phyloP scores from a whole-genome alignment of 768 basidiomycete species.

The Lentinula guzmanii region DNA sequence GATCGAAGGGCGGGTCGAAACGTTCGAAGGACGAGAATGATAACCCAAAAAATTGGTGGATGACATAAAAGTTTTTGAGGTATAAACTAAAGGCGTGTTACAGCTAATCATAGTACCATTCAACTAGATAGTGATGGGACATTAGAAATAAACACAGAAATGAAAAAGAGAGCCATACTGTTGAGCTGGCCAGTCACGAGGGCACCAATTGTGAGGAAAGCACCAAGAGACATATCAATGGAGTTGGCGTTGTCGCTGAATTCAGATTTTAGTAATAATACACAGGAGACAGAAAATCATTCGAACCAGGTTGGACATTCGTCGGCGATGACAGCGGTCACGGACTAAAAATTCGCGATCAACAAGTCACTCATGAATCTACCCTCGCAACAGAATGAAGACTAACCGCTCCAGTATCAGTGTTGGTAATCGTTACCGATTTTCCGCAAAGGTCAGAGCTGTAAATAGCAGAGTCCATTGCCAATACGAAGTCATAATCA shows the following conservation, averaged over 20 bases:
- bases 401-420: slow-evolving; percentile 42
- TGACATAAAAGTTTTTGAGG: background rate
- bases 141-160: background rate
- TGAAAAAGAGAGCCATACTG: background rate
- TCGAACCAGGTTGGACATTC: slow-evolving; percentile 72
- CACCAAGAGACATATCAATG: slow-evolving; percentile 46
- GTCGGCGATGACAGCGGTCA: slow-evolving; percentile 67
- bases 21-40: too few relatives aligned
- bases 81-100: background rate
- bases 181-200: background rate
- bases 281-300: background rate
- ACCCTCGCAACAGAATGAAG: too few relatives aligned
- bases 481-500: slow-evolving; percentile 59
- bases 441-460: slow-evolving; percentile 60
- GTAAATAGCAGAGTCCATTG: slow-evolving; percentile 54
- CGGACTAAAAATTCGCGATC: slow-evolving; percentile 20
- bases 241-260: slow-evolving; percentile 34
- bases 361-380: background rate
- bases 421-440: slow-evolving; percentile 59
- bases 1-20: too few relatives aligned
- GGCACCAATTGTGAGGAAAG: slow-evolving; percentile 29
- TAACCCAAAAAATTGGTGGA: background rate
- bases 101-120: background rate
- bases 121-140: background rate
- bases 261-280: background rate